phyloP scores from a whole-genome alignment of 2,329 filamentous ascomycete genomes.

The Thermoascus crustaceus region DNA sequence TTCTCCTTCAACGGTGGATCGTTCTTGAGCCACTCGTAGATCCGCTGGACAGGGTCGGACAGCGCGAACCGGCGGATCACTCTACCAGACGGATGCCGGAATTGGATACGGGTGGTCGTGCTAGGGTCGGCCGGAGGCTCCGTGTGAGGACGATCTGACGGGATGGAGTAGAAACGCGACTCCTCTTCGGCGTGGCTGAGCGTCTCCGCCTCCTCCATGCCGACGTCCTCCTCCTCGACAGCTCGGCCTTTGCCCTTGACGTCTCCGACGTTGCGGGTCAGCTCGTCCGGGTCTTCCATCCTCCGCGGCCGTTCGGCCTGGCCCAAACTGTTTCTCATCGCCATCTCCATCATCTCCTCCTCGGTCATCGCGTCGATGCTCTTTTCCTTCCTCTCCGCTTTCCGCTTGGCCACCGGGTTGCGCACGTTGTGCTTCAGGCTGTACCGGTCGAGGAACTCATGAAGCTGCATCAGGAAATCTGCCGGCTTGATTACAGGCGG shows the following conservation, averaged over 20 bases:
- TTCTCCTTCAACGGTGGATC: slow-evolving; percentile 69
- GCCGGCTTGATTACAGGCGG: slow-evolving; percentile 63
- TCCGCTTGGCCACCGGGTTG: slow-evolving; percentile 79
- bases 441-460: slow-evolving; percentile 95
- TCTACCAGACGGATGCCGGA: slow-evolving; percentile 74
- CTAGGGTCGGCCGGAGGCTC: slow-evolving; percentile 67
- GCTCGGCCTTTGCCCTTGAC: slow-evolving; percentile 44
- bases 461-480: slow-evolving; percentile 84
- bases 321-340: slow-evolving; percentile 77
- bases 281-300: slow-evolving; percentile 73
- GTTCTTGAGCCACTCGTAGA: slow-evolving; percentile 96
- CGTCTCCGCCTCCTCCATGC: slow-evolving; percentile 29
- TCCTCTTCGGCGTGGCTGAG: slow-evolving; percentile 21
- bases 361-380: slow-evolving; percentile 88
- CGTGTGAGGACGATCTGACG: slow-evolving; percentile 61
- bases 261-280: slow-evolving; percentile 60
- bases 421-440: slow-evolving; percentile 80
- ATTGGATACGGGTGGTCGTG: slow-evolving; percentile 80
- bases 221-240: slow-evolving; percentile 27
- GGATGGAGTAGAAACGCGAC: slow-evolving; percentile 58
- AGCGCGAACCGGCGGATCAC: slow-evolving; percentile 79
- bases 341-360: slow-evolving; percentile 94
- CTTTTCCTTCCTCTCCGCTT: slow-evolving; percentile 60
- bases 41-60: slow-evolving; percentile 65
- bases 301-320: slow-evolving; percentile 43